These are phyloP conservation scores for Cystobasidium slooffiae DNA, from an alignment of 1,284 basidiomycete genomes.

Conservation along the genomic window DNA sequence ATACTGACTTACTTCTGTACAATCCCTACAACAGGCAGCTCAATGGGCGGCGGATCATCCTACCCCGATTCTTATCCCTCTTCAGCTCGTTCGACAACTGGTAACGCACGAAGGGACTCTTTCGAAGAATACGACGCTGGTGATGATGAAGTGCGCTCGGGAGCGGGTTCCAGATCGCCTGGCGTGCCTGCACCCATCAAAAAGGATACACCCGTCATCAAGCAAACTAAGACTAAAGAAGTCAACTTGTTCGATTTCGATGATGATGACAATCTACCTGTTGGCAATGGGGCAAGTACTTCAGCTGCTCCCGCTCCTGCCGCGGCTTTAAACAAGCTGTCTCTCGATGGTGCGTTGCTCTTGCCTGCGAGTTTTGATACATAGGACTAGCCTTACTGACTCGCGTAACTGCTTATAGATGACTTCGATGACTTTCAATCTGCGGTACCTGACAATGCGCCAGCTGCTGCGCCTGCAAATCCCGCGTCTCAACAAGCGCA, in stretches of 20 bases:
- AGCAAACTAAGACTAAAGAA: conserved; percentile 59
- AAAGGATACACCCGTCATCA: conserved; percentile 58
- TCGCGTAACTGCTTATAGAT: conserved; percentile 59
- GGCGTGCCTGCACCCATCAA: conserved; percentile 56
- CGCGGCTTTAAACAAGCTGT: conserved; percentile 48
- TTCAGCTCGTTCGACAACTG: conserved; percentile 58
- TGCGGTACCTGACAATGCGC: conserved; percentile 63
- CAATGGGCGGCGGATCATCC: conserved; percentile 10
- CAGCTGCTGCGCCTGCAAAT: conserved; percentile 53
- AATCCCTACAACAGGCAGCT: conserved; percentile 20
- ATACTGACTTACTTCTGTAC: conserved; percentile 20
- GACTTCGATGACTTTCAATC: conserved; percentile 92
- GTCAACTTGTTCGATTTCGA: conserved; percentile 78
- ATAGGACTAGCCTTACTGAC: conserved; percentile 56
- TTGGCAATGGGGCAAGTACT: conserved; percentile 49
- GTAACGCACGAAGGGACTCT: conserved; percentile 26
- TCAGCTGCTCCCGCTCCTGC: conserved; percentile 60
- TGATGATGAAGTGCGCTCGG: conserved; percentile 73
- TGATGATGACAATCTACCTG: conserved; percentile 62
- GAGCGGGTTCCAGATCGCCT: conserved; percentile 12
- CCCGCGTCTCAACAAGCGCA: conserved; percentile 51
- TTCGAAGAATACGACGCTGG: conserved; percentile 98
- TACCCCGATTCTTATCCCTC: conserved; percentile 45
- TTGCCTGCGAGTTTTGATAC: conserved; percentile 25
- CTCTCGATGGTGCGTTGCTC: conserved; percentile 42